These are phyloP conservation scores for Aspergillus quadricinctus DNA, from an alignment of 2,329 filamentous ascomycete genomes.

Conservation along the genomic window DNA sequence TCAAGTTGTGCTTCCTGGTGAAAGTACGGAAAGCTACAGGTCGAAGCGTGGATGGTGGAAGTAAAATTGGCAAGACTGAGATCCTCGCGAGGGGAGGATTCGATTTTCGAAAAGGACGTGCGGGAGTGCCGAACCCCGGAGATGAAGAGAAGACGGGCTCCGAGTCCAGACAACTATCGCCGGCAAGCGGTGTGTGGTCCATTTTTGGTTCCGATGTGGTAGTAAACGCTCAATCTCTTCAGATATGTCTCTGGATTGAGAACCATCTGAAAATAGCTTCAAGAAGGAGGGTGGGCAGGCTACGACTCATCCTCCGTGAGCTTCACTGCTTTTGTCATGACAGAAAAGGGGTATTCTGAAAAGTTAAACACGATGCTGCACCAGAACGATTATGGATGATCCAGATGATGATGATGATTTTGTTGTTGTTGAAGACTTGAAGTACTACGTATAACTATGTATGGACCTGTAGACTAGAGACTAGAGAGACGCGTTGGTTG, in stretches of 20 bases:
- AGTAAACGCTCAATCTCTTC: not conserved
- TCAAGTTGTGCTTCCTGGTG: conserved; percentile 95
- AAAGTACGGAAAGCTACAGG: conserved; percentile 93
- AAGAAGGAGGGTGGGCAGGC: not conserved
- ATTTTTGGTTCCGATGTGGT: not conserved
- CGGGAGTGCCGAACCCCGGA: conserved; percentile 82
- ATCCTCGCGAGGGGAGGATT: conserved; percentile 52
- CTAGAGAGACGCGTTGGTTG: not conserved
- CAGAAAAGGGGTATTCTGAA: not conserved
- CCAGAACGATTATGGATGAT: not conserved
- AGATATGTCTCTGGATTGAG: not conserved
- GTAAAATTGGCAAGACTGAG: conserved; percentile 78
- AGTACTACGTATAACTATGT: not conserved
- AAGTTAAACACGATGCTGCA: not conserved
- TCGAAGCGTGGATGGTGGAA: conserved; percentile 80
- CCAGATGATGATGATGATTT: not conserved
- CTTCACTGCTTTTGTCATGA: not conserved
- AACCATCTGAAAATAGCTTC: not conserved
- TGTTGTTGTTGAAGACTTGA: not conserved
- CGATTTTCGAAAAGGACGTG: conserved; percentile 60
- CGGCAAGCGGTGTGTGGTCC: not conserved
- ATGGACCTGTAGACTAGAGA: not conserved
- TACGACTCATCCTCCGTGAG: not conserved
- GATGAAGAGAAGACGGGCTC: conserved; percentile 80
- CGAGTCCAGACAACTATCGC: conserved; percentile 14